These are phyloP conservation scores for Gonium pectorale DNA, from an alignment of 139 green algal species.

Conservation along the genomic window DNA sequence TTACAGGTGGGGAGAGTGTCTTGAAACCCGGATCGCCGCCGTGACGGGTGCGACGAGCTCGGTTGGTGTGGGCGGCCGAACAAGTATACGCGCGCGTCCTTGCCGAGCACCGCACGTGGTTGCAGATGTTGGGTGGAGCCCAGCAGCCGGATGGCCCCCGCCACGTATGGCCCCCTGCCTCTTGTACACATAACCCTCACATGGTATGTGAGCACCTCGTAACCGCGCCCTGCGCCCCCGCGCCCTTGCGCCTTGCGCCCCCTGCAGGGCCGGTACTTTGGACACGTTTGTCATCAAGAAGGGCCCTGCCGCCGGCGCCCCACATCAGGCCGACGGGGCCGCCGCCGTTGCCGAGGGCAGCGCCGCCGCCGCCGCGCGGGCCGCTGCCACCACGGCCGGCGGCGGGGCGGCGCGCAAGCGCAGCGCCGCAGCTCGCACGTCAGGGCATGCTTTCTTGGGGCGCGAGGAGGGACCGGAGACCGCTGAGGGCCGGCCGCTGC, in stretches of 20 bases:
- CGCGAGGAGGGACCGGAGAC: no score
- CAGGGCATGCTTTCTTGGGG: no score
- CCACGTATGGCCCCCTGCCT: no score
- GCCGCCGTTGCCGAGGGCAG: not conserved
- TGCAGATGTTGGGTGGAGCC: no score
- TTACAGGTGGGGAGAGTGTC: constrained; percentile 11
- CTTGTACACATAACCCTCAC: no score
- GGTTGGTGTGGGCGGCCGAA: no score
- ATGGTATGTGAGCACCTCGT: no score
- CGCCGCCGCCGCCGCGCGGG: not conserved
- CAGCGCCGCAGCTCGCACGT: not conserved
- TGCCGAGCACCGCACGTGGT: no score
- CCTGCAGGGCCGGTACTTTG: constrained; percentile 64
- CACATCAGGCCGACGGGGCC: not conserved
- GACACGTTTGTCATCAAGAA: constrained; percentile 73
- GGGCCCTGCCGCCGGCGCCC: not conserved
- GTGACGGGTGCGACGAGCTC: not conserved
- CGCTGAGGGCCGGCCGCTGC: not conserved
- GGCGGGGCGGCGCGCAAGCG: constrained; percentile 41
- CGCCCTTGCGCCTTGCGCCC: no score
- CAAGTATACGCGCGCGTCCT: no score
- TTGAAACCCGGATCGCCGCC: not conserved
- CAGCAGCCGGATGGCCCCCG: no score
- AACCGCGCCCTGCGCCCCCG: no score
- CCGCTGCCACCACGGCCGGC: not conserved